Evolutionary conservation across 192 early-diverging fungal species (phyloP), one percentile per base, ranked within the genome.

Genomic region (Backusella circina): DNA sequence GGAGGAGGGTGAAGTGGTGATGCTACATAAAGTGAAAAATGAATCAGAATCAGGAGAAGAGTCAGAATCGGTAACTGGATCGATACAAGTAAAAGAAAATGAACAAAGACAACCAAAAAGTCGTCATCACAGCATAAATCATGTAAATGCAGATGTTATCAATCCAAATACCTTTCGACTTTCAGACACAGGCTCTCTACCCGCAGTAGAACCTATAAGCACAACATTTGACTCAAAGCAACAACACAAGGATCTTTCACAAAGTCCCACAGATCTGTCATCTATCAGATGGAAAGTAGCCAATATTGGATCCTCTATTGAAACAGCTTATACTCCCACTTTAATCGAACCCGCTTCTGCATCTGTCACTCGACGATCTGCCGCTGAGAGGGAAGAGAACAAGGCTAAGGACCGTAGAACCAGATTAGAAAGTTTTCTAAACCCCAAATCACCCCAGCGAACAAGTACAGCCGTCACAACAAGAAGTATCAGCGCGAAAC

Each of bases 281-380:
- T 47, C 50, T 4, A 28, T 75, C 15, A 39, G 67, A 37, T 75
- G 74, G 74, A 75, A 75, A 33, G 61, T 38, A 2, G 74, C 74
- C 30, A 65, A 75, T 2, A 30, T 69, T 16, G 74, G 31, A 16
- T 75, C 74, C 6, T 35, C 74, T 15, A 44, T 75, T 28, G 74
- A 67, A 23, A 75, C 74, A 6, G 66, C 33, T 2, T 65, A 54
- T 69, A 67, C 74, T 7, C 66, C 74, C 5, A 1, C 21, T 66
- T n/a, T 41, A 0, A 66, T 65, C 32, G 23, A 26, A 6, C 61
- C 61, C 13, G 64, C 73, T 30, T 36, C 23, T 1, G 64, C 33
- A 3, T 35, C 66, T 31, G 64, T 74, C 5, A 66, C 39, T 9
- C 16, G 36, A 31, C 21, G 33, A 28, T 73, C 51, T 39, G 33